Percentiles rank a stretch among this genome's conserved stretches.
Evolutionary conservation across 306 rosid genomes (phyloP).

Genomic region (Dalbergia oliveri): DNA sequence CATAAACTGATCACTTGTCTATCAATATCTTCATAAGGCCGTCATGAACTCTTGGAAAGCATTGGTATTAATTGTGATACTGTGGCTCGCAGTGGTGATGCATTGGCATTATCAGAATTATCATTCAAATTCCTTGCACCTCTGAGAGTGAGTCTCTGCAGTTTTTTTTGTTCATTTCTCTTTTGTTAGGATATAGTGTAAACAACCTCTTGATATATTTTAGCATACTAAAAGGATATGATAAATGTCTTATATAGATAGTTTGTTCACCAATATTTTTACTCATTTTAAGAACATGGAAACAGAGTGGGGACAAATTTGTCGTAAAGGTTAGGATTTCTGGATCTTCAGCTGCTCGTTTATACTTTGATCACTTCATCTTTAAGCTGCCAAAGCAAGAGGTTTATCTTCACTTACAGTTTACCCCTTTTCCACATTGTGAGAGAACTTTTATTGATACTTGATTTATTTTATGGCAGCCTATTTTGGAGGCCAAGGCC

Average conservation of each 20-base stretch:
- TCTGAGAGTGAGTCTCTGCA: conserved; percentile 66
- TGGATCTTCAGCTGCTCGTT: conserved; percentile 75
- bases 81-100: conserved; percentile 75
- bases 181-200: conserved; percentile 9
- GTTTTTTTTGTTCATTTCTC: conserved; percentile 27
- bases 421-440: conserved; percentile 1
- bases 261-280: conserved; percentile 21
- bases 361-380: conserved; percentile 76
- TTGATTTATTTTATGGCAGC: conserved; percentile 59
- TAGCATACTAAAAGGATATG: conserved; percentile 25
- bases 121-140: conserved; percentile 87
- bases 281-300: conserved; percentile 43
- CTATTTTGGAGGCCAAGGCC: conserved; percentile 84
- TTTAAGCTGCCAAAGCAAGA: conserved; percentile 83
- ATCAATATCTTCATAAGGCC: conserved; percentile 63
- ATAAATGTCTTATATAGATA: conserved; percentile 27
- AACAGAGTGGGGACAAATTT: conserved; percentile 84
- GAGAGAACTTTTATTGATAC: conserved; percentile 33
- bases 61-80: conserved; percentile 69
- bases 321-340: conserved; percentile 71
- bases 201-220: background rate
- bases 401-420: conserved; percentile 52
- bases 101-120: conserved; percentile 79
- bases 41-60: conserved; percentile 74
- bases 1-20: conserved; percentile 32